Base-by-base conservation (phyloP, 2,329 filamentous ascomycete genomes). In the Ascochyta pisi region DNA sequence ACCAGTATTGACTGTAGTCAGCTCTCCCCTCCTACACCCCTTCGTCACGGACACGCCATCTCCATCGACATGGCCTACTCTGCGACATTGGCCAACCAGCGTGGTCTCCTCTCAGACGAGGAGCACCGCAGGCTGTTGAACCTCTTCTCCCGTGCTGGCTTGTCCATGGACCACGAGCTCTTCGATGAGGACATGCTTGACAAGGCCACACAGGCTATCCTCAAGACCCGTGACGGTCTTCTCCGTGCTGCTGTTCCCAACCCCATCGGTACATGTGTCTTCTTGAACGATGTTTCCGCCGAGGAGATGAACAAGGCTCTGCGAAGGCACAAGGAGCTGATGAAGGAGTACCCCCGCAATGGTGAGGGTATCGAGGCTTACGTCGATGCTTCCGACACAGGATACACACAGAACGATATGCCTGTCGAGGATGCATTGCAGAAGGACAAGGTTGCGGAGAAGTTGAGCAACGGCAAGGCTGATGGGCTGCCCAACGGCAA, bases 51-150 rank as follows among this genome's bases (percentile, higher is more conserved):
- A 3, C 88, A 91, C 68, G 88, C 88, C 62, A 90, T 91, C 63
- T 88, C 86, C 2, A 89, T 90, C 58, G 88, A 90, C 70, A 91
- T 91, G 88, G 88, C 88, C 0, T 91, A 88, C 76, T 89, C 87
- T 0, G 87, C 88, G 0, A 90, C 88, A 0, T 79, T 91, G 4
- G 86, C 88, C 16, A 83, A 87, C 68, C 73, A 80, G 56, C 83
- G 86, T n/a, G 85, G 86, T 4, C 77, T 89, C 0, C 79, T 91
- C 9, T 81, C 79, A 22, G 77, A 85, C 40, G 79, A 78, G 1
- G 87, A 90, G 61, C 86, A 90, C 69, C 79, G 75, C 24, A 82
- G 87, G 16, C 75, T 90, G 1, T 76, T 90, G n/a, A 83, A 81
- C 50, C 79, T 91, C 4, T 90, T 91, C 75, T 90, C 87, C 0